Conservation (phyloP, 306 rosid genomes). For the Rubus parviflorus region DNA sequence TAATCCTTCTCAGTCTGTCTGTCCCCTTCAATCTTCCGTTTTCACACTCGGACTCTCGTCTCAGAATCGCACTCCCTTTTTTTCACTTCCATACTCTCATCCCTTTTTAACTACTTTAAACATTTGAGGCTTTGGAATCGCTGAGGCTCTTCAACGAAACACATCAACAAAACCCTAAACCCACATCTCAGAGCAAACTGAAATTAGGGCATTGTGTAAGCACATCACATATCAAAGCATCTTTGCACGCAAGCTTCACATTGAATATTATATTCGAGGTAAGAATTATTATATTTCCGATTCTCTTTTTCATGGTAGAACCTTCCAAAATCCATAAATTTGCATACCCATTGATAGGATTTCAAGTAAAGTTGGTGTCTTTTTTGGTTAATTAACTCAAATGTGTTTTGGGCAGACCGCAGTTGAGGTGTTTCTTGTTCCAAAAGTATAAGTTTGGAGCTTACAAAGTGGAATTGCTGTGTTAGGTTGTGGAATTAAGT, state of each 20-base stretch:
- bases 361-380: constrained; percentile 15
- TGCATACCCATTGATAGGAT: constrained; percentile 15
- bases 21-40: too few relatives aligned
- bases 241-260: background rate
- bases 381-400: constrained; percentile 4
- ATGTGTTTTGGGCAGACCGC: background rate
- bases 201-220: too few relatives aligned
- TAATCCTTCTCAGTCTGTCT: too few relatives aligned
- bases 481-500: background rate
- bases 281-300: background rate
- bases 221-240: too few relatives aligned
- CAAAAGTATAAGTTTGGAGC: constrained; percentile 4
- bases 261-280: background rate
- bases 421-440: background rate
- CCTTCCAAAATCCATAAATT: constrained; percentile 12
- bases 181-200: too few relatives aligned
- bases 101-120: background rate
- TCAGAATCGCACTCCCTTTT: too few relatives aligned
- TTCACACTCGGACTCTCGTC: too few relatives aligned
- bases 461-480: constrained; percentile 1
- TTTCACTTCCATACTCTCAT: too few relatives aligned
- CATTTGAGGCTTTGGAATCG: too few relatives aligned
- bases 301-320: background rate
- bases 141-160: too few relatives aligned
- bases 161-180: too few relatives aligned